Evolutionary conservation across 371 early-diverging fungal genomes (phyloP).

Genomic region (Mucor piriformis): DNA sequence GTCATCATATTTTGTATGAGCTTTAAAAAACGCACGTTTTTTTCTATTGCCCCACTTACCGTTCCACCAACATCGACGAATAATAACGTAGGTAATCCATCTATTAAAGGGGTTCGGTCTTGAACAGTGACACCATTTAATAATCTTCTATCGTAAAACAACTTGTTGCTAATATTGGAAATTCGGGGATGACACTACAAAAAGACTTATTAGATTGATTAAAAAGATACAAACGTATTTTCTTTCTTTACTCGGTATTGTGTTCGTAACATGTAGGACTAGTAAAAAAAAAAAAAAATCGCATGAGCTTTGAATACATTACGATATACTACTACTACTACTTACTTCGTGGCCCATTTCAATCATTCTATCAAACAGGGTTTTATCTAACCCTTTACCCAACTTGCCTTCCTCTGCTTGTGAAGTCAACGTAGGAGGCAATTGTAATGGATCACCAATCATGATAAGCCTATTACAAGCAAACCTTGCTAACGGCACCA

Average conservation of each 20-base stretch:
- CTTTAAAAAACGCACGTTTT: background rate
- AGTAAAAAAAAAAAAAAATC: background rate
- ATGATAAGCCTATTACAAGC: conserved; percentile 68
- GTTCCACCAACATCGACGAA: conserved; percentile 69
- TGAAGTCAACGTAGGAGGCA: conserved; percentile 82
- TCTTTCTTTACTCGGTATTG: conserved; percentile 78
- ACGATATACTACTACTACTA: background rate
- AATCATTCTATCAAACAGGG: conserved; percentile 83
- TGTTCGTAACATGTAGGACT: conserved; percentile 72
- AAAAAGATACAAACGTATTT: background rate
- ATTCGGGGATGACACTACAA: conserved; percentile 83
- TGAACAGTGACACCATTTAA: conserved; percentile 55
- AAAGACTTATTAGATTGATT: background rate
- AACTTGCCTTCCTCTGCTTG: conserved; percentile 37
- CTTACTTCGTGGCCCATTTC: conserved; percentile 43
- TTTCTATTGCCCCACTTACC: conserved; percentile 17
- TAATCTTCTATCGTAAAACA: conserved; percentile 78
- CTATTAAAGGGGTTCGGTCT: conserved; percentile 59
- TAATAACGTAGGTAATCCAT: conserved; percentile 63
- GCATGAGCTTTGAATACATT: too few species aligned
- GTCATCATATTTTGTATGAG: background rate
- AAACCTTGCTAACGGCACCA: conserved; percentile 80
- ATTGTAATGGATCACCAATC: conserved; percentile 90
- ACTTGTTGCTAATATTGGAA: conserved; percentile 69
- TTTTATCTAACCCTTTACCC: conserved; percentile 76